Base-by-base conservation (phyloP, 179 eudicot species). In the Nepenthes alata region DNA sequence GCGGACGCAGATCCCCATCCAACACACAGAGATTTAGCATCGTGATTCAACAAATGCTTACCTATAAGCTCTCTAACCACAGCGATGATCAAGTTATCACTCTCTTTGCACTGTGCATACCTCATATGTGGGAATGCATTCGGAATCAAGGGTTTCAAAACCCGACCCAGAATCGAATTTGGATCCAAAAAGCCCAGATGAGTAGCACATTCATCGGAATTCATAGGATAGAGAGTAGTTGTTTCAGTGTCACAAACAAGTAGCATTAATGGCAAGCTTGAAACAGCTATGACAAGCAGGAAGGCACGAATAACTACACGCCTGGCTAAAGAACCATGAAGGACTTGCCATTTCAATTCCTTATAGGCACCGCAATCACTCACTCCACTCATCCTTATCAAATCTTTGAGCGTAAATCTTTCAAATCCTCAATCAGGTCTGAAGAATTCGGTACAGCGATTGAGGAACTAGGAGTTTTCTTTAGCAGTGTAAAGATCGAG, bases 31-130 rank as follows among this genome's bases (percentile, higher is more conserved):
- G 87, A 75, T 64, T 54, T 85, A 1, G 83, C 75, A 65, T 70
- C 73, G 67, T 67, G 59, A 35, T 70, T 69, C 70, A 89, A 34
- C 81, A 89, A 70, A 25, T 81, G 66, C 71, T 73, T 82, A 49
- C 70, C 77, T 75, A 81, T 68, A 58, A 89, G 81, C 84, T 85
- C 95, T 48, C 58, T 70, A 37, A 80, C 83, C 72, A 87, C 85
- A 50, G 60, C 70, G 39, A 68, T 57, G 15, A 85, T 84, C 76
- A 82, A 65, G 68, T 81, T 79, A 61, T 74, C 56, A 51, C 70
- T 60, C 12, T 74, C 78, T 37, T 58, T 53, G 41, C 85, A 81
- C 57, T 73, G 47, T 12, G 25, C 64, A 47, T 53, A 53, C 49
- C 75, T 64, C 59, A 74, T 13, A 60, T 67, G 62, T 5, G 81